Evolutionary conservation across 306 rosid genomes (phyloP).

Genomic region (Spatholobus suberectus): DNA sequence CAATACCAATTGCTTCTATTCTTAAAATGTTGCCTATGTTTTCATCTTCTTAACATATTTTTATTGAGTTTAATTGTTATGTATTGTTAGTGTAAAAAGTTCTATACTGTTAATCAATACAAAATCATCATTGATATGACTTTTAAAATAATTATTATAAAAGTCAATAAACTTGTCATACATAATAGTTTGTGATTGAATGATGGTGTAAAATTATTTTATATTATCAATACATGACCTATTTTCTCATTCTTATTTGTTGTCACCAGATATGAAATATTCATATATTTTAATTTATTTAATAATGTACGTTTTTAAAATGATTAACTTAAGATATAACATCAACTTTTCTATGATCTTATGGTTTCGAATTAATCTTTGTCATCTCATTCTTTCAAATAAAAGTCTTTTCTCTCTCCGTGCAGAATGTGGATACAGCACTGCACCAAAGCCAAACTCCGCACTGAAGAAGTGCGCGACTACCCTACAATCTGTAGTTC

Average conservation of each 20-base stretch:
- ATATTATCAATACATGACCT: too few relatives aligned
- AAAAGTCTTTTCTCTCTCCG: neutral
- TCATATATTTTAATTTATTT: neutral
- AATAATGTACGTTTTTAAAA: neutral
- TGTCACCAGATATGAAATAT: neutral
- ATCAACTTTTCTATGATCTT: neutral
- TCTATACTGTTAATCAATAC: too few relatives aligned
- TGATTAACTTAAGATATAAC: neutral
- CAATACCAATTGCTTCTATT: neutral
- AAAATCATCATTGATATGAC: too few relatives aligned
- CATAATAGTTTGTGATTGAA: too few relatives aligned
- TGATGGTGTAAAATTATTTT: too few relatives aligned
- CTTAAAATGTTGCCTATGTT: neutral
- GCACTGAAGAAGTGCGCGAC: neutral
- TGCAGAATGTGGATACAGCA: neutral
- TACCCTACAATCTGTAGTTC: conserved; percentile 8
- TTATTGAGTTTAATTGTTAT: too few relatives aligned
- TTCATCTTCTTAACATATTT: neutral
- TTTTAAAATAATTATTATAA: too few relatives aligned
- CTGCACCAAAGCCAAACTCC: neutral
- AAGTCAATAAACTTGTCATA: too few relatives aligned
- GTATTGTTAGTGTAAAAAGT: too few relatives aligned
- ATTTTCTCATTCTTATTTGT: too few relatives aligned
- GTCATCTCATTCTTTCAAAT: neutral
- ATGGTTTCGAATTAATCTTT: neutral